These are phyloP conservation scores for Cyberlindnera sargentensis DNA, from an alignment of 805 yeast genomes.

Conservation along the genomic window DNA sequence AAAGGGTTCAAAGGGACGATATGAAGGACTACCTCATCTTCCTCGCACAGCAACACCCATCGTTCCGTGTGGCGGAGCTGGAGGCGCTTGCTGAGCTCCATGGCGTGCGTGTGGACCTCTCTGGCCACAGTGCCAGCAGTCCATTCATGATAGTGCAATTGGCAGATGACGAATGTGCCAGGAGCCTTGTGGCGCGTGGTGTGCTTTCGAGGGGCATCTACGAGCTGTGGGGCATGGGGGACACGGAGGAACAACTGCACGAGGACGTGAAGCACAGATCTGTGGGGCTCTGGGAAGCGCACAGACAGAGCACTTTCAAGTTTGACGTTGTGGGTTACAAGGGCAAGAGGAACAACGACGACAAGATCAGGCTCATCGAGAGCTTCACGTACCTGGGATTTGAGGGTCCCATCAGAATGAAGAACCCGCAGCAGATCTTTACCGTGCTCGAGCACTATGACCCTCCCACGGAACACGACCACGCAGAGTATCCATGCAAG, in stretches of 20 bases:
- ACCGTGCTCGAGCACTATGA: slow-evolving; percentile 71
- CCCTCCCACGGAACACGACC: slow-evolving; percentile 35
- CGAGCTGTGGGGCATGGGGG: slow-evolving; percentile 78
- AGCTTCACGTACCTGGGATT: slow-evolving; percentile 63
- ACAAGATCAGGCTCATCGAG: slow-evolving; percentile 60
- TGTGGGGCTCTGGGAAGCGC: slow-evolving; percentile 20
- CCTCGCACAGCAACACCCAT: slow-evolving; percentile 77
- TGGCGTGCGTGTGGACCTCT: slow-evolving; percentile 49
- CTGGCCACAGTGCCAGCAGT: slow-evolving; percentile 44
- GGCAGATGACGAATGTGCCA: slow-evolving; percentile 61
- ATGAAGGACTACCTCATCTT: slow-evolving; percentile 66
- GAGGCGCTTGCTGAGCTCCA: slow-evolving; percentile 72
- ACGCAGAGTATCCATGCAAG: slow-evolving; percentile 42
- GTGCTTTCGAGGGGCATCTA: slow-evolving; percentile 70
- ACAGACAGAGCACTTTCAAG: slow-evolving; percentile 53
- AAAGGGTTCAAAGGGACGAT: too few species aligned
- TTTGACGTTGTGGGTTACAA: slow-evolving; percentile 76
- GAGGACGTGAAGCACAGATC: slow-evolving; percentile 28
- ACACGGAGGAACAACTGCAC: slow-evolving; percentile 50
- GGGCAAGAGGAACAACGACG: slow-evolving; percentile 49
- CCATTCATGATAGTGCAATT: slow-evolving; percentile 73
- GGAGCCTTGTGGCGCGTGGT: slow-evolving; percentile 54
- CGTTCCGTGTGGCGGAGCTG: slow-evolving; percentile 75
- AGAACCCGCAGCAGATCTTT: slow-evolving; percentile 64
- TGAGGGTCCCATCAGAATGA: slow-evolving; percentile 73